Percentiles rank a stretch among this genome's conserved stretches.
phyloP scores from a whole-genome alignment of 2,329 filamentous ascomycete genomes.

The Colletotrichum coccodes region DNA sequence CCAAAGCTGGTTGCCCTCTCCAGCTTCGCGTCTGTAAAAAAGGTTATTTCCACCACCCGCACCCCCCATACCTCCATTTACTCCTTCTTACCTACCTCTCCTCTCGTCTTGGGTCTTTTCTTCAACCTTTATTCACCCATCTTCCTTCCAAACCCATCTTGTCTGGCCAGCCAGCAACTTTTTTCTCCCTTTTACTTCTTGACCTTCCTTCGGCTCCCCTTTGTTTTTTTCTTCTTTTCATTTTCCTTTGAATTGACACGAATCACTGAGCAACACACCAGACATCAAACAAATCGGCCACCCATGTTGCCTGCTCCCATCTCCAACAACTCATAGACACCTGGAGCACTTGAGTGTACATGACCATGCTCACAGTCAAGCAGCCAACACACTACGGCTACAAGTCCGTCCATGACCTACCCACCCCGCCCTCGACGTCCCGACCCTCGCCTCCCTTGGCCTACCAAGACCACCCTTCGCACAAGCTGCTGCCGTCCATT shows the following conservation, averaged over 20 bases:
- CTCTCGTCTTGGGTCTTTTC: conserved; percentile 5
- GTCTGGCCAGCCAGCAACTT: conserved; percentile 33
- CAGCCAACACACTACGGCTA: conserved; percentile 69
- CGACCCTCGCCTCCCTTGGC: conserved; percentile 65
- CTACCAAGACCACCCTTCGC: conserved; percentile 55
- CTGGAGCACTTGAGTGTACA: conserved; percentile 37
- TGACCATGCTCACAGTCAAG: conserved; percentile 70
- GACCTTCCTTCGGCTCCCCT: conserved; percentile 34
- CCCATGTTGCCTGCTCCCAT: conserved; percentile 16
- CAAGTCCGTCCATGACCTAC: conserved; percentile 70
- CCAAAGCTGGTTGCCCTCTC: conserved; percentile 48
- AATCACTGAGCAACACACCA: neutral
- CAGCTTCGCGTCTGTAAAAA: conserved; percentile 48
- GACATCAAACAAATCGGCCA: conserved; percentile 9
- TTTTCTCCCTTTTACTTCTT: conserved; percentile 36
- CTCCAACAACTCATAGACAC: conserved; percentile 18
- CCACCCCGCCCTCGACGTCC: conserved; percentile 65
- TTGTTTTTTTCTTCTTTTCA: conserved; percentile 17
- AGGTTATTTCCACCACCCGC: conserved; percentile 47
- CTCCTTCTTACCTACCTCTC: conserved; percentile 20
- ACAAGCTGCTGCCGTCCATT: conserved; percentile 51
- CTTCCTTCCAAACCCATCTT: conserved; percentile 21
- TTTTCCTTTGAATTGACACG: conserved; percentile 14
- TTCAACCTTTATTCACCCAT: conserved; percentile 5
- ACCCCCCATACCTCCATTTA: conserved; percentile 30